These are phyloP conservation scores for Xylariaceae sp. DNA, from an alignment of 2,329 filamentous ascomycete genomes.

Conservation along the genomic window DNA sequence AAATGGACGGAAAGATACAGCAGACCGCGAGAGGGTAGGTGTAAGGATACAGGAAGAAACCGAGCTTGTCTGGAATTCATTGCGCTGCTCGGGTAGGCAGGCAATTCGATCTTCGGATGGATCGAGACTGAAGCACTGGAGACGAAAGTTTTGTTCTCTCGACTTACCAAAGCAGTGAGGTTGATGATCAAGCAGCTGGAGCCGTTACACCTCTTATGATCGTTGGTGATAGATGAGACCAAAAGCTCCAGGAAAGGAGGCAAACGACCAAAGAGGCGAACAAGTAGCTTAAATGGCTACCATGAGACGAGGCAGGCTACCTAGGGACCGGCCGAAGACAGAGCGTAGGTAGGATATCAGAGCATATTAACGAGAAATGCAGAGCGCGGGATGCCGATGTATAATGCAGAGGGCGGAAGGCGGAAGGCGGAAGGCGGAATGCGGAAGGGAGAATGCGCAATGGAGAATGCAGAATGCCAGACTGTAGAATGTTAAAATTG, in stretches of 20 bases:
- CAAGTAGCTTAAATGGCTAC: neutral
- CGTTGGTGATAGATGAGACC: neutral
- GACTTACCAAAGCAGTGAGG: slow-evolving; percentile 9
- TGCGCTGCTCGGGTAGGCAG: neutral
- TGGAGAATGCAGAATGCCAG: too few relatives aligned
- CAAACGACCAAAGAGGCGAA: neutral
- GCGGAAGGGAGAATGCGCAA: too few relatives aligned
- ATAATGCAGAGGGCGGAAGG: too few relatives aligned
- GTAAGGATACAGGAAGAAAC: neutral
- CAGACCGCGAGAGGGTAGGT: neutral
- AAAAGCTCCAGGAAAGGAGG: neutral
- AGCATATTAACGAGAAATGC: neutral
- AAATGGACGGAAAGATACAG: neutral
- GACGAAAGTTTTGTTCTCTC: neutral
- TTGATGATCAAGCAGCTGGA: neutral
- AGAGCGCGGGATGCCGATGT: neutral
- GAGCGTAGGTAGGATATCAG: neutral
- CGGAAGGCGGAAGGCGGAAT: too few relatives aligned
- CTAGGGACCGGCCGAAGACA: too few relatives aligned
- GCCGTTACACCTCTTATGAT: neutral
- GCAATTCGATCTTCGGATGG: neutral
- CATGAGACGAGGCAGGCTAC: too few relatives aligned
- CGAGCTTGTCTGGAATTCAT: neutral
- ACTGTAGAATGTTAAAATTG: too few relatives aligned
- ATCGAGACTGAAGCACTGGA: slow-evolving; percentile 1